Conservation (phyloP, 495 filamentous ascomycete species). For the Peziza echinospora region DNA sequence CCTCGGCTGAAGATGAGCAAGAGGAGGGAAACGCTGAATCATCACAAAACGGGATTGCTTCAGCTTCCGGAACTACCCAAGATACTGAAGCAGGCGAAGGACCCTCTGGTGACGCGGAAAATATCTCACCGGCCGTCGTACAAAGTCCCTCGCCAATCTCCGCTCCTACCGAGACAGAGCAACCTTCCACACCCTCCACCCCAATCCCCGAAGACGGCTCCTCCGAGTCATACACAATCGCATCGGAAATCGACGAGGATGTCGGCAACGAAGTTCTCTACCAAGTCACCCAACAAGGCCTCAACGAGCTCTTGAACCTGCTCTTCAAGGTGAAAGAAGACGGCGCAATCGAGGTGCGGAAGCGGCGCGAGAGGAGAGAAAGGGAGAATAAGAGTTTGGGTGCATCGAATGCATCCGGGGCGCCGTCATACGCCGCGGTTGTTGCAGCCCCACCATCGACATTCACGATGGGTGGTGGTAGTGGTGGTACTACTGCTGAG, state of each 20-base stretch:
- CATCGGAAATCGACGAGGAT: constrained; percentile 54
- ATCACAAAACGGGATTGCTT: not conserved
- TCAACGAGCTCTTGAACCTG: constrained; percentile 75
- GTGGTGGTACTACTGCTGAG: not conserved
- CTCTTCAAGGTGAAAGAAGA: constrained; percentile 70
- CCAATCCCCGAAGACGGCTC: constrained; percentile 30
- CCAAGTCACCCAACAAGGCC: constrained; percentile 68
- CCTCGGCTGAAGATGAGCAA: not conserved
- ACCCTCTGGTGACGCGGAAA: not conserved
- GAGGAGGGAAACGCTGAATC: too few species aligned
- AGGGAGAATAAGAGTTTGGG: not conserved
- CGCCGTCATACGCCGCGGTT: too few species aligned
- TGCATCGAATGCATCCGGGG: too few species aligned
- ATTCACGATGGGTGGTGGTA: not conserved
- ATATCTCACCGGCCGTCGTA: not conserved
- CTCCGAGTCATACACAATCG: constrained; percentile 35
- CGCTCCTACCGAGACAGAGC: not conserved
- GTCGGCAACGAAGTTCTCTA: constrained; percentile 75
- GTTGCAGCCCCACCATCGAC: constrained; percentile 12
- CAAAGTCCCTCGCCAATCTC: not conserved
- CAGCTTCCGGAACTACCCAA: not conserved
- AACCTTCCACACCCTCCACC: not conserved
- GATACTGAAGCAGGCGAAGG: not conserved
- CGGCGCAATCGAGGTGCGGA: constrained; percentile 42
- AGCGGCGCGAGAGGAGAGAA: constrained; percentile 26